Evolutionary conservation across 2,329 filamentous ascomycete species (phyloP).

Genomic region (Paecilomyces sp.): DNA sequence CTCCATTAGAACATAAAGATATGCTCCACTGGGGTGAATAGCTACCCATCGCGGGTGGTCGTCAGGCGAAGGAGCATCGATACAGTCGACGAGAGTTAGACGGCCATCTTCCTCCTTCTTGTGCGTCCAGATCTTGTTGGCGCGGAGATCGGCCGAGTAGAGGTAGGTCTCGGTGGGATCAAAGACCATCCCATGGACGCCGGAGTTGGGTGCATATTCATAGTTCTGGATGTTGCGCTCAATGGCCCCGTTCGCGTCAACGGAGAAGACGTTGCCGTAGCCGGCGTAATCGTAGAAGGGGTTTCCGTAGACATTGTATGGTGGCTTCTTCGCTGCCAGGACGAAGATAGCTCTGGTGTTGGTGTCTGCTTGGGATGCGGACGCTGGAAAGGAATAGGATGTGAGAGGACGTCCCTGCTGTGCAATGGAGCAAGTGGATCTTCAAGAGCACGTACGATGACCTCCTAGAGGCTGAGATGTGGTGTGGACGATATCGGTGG

Average conservation of each 20-base stretch:
- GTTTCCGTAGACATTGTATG: conserved; percentile 80
- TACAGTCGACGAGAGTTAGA: conserved; percentile 62
- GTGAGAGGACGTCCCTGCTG: not conserved
- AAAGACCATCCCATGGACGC: conserved; percentile 44
- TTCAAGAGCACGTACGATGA: conserved; percentile 51
- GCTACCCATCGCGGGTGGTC: conserved; percentile 88
- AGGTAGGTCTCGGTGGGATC: conserved; percentile 38
- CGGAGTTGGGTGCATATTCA: conserved; percentile 37
- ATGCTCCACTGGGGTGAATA: conserved; percentile 68
- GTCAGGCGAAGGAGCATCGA: conserved; percentile 61
- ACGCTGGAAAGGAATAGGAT: conserved; percentile 40
- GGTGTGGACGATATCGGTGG: conserved; percentile 68
- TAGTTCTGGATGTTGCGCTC: conserved; percentile 39
- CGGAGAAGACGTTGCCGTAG: conserved; percentile 62
- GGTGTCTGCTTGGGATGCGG: conserved; percentile 60
- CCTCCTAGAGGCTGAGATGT: conserved; percentile 68
- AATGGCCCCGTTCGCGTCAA: conserved; percentile 34
- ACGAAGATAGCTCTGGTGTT: conserved; percentile 88
- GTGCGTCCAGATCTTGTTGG: conserved; percentile 67
- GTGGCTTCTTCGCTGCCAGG: conserved; percentile 67
- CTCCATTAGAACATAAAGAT: conserved; percentile 84
- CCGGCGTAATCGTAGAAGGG: conserved; percentile 84
- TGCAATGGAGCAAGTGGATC: not conserved
- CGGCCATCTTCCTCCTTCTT: conserved; percentile 59
- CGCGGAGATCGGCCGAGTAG: conserved; percentile 43